Base-by-base conservation (phyloP, 2,329 filamentous ascomycete genomes). In the Immersiporthe knoxdaviesiana region DNA sequence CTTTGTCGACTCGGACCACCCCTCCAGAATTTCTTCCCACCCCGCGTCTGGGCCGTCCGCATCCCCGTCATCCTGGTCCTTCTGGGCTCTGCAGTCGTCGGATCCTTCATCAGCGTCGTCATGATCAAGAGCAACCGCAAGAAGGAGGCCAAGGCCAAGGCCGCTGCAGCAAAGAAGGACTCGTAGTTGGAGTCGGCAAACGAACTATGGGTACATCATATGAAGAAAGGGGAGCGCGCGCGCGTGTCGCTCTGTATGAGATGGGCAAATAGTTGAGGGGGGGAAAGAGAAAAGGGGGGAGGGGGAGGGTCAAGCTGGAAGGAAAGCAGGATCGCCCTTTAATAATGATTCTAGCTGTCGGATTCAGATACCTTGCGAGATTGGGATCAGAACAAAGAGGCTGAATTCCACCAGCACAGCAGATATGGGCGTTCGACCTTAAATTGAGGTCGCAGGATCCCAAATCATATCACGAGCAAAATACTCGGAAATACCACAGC, bases 41-140 rank as follows among this genome's bases (percentile, higher is more conserved):
- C 95, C 61, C 94, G 96, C 80, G 94, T 97, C 79, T 99, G 96
- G 96, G 96, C 96, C 71, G 97, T 99, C 79, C 94, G 96, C 80
- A 96, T 99, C 77, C 96, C 96, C 75, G 95, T 99, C 76, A 97
- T 99, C 79, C 90, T 99, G 74, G 91, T 97, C 72, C 90, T 99
- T 61, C 86, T 99, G 74, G 94, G 91, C 73, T 94, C 91, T 71
- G 94, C 96, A 70, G 94, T 99, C 70, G 95, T 99, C 71, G 96
- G 96, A 73, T 97, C 93, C 71, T 99, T 99, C 85, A 87, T 99
- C 74, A 91, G 92, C 76, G 90, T 97, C 78, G 95, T 99, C 78
- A 99, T 99, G 96, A 98, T 99, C 83, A 90, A 93, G 80, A 98
- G 95, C 87, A 97, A 97, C 86, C 88, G 92, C 80, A 98, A 98